Percentiles rank a stretch among this genome's conserved stretches.
Conservation (phyloP, 345 rosid species). For the Hevea brasiliensis region DNA sequence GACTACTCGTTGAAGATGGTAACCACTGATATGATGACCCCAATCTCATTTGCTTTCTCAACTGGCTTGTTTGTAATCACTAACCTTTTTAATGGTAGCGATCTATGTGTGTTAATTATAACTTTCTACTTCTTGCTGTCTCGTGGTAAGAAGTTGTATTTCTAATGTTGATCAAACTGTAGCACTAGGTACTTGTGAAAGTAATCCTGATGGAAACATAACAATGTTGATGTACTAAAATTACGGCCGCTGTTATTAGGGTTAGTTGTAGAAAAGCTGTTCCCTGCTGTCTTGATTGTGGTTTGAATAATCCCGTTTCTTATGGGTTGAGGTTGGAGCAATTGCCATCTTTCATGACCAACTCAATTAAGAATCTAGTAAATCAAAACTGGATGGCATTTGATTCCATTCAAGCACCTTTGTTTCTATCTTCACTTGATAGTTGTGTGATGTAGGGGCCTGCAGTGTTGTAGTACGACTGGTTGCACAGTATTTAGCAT, state of each 20-base stretch:
- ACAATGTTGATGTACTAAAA: constrained; percentile 35
- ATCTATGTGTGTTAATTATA: constrained; percentile 50
- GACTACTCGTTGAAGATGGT: constrained; percentile 52
- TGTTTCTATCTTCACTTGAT: neutral
- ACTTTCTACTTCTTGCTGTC: constrained; percentile 42
- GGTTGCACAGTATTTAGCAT: too few species aligned
- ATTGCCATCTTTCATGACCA: neutral
- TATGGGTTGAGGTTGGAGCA: neutral
- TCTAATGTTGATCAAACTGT: constrained; percentile 56
- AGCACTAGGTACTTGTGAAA: constrained; percentile 63
- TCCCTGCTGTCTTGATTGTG: neutral
- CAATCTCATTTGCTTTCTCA: constrained; percentile 43
- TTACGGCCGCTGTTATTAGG: constrained; percentile 21
- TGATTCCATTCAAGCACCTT: neutral
- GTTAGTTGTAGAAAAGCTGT: constrained; percentile 33
- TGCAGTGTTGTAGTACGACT: too few species aligned
- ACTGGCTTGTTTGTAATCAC: constrained; percentile 72
- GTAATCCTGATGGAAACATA: constrained; percentile 42
- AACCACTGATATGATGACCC: constrained; percentile 73
- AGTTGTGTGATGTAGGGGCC: neutral
- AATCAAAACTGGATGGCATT: constrained; percentile 15
- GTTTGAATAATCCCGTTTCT: too few species aligned
- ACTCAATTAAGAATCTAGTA: neutral
- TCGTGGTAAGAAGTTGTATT: constrained; percentile 51
- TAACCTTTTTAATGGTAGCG: constrained; percentile 69